Conservation (phyloP, 768 basidiomycete genomes). For the Suillus bovinus region DNA sequence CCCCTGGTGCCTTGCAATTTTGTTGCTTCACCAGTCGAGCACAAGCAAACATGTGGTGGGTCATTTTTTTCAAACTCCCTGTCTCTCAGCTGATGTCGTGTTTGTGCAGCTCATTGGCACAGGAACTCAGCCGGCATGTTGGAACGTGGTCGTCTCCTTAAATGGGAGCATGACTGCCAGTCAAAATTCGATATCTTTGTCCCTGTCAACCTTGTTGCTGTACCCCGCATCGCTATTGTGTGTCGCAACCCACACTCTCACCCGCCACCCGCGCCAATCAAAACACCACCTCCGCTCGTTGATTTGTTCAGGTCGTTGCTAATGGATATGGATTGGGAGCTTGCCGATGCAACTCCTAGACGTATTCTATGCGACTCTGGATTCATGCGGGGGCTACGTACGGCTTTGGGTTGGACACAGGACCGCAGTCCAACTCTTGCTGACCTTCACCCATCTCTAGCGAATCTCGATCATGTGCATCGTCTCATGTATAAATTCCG, state of each 20-base stretch:
- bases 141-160: not conserved
- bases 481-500: too few relatives aligned
- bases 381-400: too few relatives aligned
- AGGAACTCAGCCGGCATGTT: not conserved
- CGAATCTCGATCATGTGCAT: too few relatives aligned
- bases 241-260: too few relatives aligned
- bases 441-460: too few relatives aligned
- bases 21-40: not conserved
- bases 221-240: too few relatives aligned
- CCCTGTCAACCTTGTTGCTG: too few relatives aligned
- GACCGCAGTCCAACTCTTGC: too few relatives aligned
- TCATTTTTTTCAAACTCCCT: not conserved
- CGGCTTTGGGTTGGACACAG: too few relatives aligned
- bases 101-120: not conserved
- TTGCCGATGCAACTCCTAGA: not conserved
- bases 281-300: not conserved
- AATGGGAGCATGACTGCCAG: not conserved
- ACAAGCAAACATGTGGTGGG: not conserved
- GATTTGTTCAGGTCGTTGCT: not conserved
- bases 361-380: not conserved
- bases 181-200: too few relatives aligned
- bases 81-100: not conserved
- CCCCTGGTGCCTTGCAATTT: not conserved
- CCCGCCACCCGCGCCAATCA: constrained; percentile 26
- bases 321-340: not conserved